Conservation (phyloP, 1,139 yeast genomes). For the Hyphopichia wangnamkhiaoensis region DNA sequence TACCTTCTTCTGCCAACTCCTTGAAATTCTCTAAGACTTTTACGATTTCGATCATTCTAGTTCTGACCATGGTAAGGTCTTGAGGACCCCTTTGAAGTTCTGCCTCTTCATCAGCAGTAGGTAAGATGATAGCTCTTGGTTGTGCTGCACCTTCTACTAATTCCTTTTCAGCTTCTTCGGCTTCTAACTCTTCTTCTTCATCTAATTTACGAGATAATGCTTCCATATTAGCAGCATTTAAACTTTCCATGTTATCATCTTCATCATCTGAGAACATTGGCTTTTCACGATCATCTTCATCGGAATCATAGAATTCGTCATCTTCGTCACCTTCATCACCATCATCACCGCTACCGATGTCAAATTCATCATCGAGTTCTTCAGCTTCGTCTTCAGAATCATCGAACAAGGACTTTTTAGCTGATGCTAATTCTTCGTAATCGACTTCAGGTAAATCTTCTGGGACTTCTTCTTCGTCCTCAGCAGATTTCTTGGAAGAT, state of each 20-base stretch:
- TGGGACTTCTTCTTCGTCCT: conserved; percentile 43
- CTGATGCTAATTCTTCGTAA: conserved; percentile 59
- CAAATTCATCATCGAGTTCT: conserved; percentile 55
- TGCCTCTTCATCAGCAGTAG: conserved; percentile 59
- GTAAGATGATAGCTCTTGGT: conserved; percentile 72
- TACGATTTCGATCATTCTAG: conserved; percentile 93
- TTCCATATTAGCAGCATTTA: conserved; percentile 89
- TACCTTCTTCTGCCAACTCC: conserved; percentile 80
- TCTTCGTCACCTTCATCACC: conserved; percentile 51
- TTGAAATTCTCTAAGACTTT: conserved; percentile 94
- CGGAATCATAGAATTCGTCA: conserved; percentile 53
- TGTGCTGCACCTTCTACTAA: conserved; percentile 61
- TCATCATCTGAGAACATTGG: conserved; percentile 88
- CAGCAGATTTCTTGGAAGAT: too few relatives aligned
- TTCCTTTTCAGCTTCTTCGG: conserved; percentile 77
- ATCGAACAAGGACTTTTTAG: conserved; percentile 77
- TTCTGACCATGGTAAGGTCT: conserved; percentile 80
- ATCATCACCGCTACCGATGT: conserved; percentile 51
- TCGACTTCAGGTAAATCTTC: conserved; percentile 63
- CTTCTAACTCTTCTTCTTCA: conserved; percentile 71
- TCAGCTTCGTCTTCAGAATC: conserved; percentile 53
- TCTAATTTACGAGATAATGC: conserved; percentile 70
- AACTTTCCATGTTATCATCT: conserved; percentile 69
- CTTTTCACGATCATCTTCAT: conserved; percentile 55
- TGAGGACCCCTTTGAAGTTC: conserved; percentile 54